Evolutionary conservation across 768 basidiomycete genomes (phyloP).

Genomic region (Trametes cinnabarina): DNA sequence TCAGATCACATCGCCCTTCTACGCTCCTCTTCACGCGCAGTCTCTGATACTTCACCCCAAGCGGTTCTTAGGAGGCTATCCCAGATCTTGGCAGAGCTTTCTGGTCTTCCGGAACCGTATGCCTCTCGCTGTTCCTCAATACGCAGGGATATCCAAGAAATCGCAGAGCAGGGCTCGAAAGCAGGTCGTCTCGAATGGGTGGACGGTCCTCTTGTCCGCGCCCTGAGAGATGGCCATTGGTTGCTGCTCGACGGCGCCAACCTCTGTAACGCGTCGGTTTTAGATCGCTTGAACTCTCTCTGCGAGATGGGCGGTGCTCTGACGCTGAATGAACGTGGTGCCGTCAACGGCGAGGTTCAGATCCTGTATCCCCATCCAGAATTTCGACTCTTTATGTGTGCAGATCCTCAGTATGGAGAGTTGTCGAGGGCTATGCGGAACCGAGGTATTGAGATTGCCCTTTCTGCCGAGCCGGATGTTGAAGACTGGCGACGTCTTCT

Average conservation of each 20-base stretch:
- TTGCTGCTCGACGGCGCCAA: conserved; percentile 90
- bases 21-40: conserved; percentile 13
- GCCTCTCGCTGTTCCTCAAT: conserved; percentile 16
- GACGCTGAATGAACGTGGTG: conserved; percentile 87
- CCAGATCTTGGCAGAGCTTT: conserved; percentile 31
- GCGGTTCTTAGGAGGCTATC: neutral
- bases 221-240: conserved; percentile 88
- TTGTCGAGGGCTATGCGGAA: conserved; percentile 98
- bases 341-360: conserved; percentile 72
- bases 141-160: conserved; percentile 23
- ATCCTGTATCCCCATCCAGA: conserved; percentile 77
- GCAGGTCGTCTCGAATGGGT: conserved; percentile 86
- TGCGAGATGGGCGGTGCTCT: conserved; percentile 85
- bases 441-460: conserved; percentile 82
- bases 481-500: conserved; percentile 50
- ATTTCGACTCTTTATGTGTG: conserved; percentile 92
- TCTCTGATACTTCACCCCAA: neutral
- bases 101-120: conserved; percentile 6
- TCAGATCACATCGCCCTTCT: neutral
- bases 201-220: conserved; percentile 86
- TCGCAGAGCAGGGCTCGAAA: conserved; percentile 26
- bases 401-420: conserved; percentile 90
- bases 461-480: conserved; percentile 35
- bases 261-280: conserved; percentile 89
- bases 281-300: conserved; percentile 94